Percentiles rank a stretch among this genome's conserved stretches.
phyloP scores from a whole-genome alignment of 2,329 filamentous ascomycete species.

The Teratosphaeria nubilosa region DNA sequence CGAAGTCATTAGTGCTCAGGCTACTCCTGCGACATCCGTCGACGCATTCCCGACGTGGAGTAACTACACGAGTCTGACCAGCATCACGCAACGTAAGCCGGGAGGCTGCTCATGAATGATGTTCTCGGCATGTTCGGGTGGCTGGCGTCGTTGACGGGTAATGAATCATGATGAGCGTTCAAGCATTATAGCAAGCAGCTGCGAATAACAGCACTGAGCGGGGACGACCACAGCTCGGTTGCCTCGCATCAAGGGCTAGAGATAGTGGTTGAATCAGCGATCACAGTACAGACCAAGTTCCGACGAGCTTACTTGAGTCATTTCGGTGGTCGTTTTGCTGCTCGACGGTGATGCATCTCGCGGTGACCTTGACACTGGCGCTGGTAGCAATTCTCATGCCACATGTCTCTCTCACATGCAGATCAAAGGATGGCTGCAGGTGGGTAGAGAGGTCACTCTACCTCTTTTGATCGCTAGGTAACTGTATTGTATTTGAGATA shows the following conservation, averaged over 20 bases:
- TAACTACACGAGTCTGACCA: slow-evolving; percentile 15
- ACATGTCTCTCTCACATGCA: no score
- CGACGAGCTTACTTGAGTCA: no score
- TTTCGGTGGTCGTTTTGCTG: no score
- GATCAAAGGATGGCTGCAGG: no score
- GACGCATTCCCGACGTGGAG: slow-evolving; percentile 30
- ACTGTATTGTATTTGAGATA: no score
- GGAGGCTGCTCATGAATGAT: slow-evolving; percentile 9
- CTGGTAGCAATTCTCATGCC: no score
- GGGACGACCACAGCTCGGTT: neutral
- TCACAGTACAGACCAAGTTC: neutral
- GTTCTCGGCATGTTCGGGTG: neutral
- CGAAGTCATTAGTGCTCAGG: slow-evolving; percentile 29
- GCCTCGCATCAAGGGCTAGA: neutral
- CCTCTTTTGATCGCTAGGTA: no score
- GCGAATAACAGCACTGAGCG: neutral
- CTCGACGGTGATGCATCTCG: no score
- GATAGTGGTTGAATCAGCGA: neutral
- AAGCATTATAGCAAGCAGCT: neutral
- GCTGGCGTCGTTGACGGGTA: neutral
- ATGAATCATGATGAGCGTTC: neutral
- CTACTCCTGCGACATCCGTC: slow-evolving; percentile 26
- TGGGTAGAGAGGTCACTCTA: no score
- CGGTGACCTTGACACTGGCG: no score
- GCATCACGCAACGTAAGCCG: slow-evolving; percentile 13